Base-by-base conservation (phyloP, 1,284 basidiomycete genomes). In the Phellinidium pouzarii region DNA sequence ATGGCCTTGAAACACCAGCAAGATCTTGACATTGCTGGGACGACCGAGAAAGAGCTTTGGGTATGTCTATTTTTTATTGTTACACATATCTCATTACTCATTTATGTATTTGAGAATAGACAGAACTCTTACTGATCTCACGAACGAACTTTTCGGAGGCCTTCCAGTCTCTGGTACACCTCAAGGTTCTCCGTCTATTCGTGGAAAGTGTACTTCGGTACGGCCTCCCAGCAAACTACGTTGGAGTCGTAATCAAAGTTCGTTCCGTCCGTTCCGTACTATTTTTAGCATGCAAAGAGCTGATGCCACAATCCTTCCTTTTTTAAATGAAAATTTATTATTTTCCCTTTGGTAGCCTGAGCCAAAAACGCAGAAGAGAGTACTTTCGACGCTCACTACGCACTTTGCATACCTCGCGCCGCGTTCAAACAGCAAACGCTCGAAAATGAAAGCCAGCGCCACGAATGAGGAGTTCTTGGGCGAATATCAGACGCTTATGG, bases 121-220 rank as follows among this genome's bases (percentile, higher is more conserved):
- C 94, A 19, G 96, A 99, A 64, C 78, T 99, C 2, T 74, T 99
- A n/a, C 82, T 91, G 58, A 70, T 99, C 41, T 84, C 94, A 26
- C 78, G 96, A 57, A 96, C 91, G 55, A 97, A 96, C 72, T 99
- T 99, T 67, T 94, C 92, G 4, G 96, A 99, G 70, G 84, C 94
- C 2, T 94, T 94, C 73, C 93, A 99, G 68, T 79, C 95, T 29
- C 77, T 98, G 17, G 87, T 94, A 1, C 96, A 99, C 65, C 75
- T 99, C 58, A 98, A 99, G 71, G 80, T 97, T 51, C 69, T 97
- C 20, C 83, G 93, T 23, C 75, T 95, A 8, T 98, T 94, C 62
- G 86, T 96, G 12, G 96, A 99, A 72, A 95, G 91, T 58, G 94
- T 98, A 11, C 77, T 99, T 40, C 80, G 95, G 59, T 99, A 95